A percentile compares a stretch with the other conserved stretches of the same genome.
Evolutionary conservation across 148 eudicot genomes (phyloP).

Genomic region (Silene latifolia): DNA sequence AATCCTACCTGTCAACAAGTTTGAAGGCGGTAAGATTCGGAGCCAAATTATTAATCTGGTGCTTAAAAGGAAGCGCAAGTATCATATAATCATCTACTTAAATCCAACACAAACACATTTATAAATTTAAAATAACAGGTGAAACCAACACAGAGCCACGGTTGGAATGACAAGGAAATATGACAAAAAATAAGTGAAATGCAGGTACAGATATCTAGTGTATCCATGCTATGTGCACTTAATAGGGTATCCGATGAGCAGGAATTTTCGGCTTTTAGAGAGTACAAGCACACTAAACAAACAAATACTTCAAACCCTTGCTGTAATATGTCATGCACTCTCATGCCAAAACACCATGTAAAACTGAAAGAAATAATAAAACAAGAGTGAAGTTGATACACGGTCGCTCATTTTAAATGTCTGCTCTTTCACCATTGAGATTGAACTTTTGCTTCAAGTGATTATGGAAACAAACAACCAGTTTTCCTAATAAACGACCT

Average conservation of each 20-base stretch:
- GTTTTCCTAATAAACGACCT: not conserved
- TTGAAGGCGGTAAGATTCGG: conserved; percentile 6
- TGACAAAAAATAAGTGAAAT: not conserved
- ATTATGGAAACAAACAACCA: not conserved
- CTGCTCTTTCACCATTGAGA: not conserved
- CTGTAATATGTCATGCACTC: not conserved
- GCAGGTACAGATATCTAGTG: not conserved
- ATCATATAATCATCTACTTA: not conserved
- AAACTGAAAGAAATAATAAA: not conserved
- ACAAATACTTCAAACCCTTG: not conserved
- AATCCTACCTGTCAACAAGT: conserved; percentile 69
- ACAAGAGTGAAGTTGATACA: not conserved
- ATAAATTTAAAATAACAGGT: not conserved
- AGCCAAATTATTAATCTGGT: not conserved
- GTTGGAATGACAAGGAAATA: not conserved
- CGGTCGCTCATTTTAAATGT: not conserved
- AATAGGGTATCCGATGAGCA: not conserved
- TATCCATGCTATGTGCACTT: not conserved
- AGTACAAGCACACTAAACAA: not conserved
- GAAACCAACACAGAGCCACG: not conserved
- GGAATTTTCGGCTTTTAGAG: not conserved
- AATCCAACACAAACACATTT: not conserved
- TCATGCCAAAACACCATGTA: not conserved
- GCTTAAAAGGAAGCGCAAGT: not conserved
- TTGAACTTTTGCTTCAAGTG: not conserved